Conservation (phyloP, 768 basidiomycete genomes). For the Termitomyces sp. region DNA sequence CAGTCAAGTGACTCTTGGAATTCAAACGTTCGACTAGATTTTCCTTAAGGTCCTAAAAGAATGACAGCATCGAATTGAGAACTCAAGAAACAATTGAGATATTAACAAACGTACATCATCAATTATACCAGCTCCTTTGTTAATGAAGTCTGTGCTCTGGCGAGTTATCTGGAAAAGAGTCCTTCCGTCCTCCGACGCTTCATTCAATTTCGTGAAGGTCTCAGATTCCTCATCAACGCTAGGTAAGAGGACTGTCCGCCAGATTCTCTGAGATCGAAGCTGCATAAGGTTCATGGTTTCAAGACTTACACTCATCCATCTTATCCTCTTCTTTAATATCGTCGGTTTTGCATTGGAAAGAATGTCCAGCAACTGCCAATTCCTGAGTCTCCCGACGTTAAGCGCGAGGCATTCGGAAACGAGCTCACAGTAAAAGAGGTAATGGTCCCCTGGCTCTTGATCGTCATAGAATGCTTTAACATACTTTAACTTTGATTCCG, state of each 20-base stretch:
- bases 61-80: neutral
- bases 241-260: neutral
- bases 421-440: constrained; percentile 1
- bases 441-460: neutral
- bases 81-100: neutral
- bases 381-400: too few relatives aligned
- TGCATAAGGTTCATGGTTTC: neutral
- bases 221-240: neutral
- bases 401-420: neutral
- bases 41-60: neutral
- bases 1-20: neutral
- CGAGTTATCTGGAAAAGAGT: neutral
- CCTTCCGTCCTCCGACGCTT: neutral
- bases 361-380: neutral
- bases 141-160: neutral
- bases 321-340: neutral
- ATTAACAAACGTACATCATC: neutral
- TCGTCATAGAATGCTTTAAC: neutral
- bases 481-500: neutral
- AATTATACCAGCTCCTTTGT: neutral
- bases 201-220: neutral
- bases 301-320: neutral
- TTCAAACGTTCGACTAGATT: neutral
- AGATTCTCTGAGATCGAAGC: neutral
- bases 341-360: neutral